A percentile compares a stretch with the other conserved stretches of the same genome.
Evolutionary conservation across 805 yeast species (phyloP).

Genomic region (Starmera amethionina): DNA sequence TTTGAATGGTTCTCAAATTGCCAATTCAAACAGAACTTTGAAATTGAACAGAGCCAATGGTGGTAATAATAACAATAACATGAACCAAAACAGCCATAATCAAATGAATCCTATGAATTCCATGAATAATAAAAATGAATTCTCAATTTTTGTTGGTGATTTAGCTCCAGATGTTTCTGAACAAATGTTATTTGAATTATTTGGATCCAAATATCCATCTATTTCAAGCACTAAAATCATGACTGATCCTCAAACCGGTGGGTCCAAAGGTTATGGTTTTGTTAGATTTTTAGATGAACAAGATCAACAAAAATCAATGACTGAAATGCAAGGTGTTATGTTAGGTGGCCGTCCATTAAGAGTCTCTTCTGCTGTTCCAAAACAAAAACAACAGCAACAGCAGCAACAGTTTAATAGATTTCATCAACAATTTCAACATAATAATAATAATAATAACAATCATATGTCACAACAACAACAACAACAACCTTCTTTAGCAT

Average conservation of each 20-base stretch:
- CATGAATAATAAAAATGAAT: conserved; percentile 27
- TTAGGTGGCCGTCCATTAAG: conserved; percentile 70
- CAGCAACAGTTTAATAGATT: conserved; percentile 2
- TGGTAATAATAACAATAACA: conserved; percentile 20
- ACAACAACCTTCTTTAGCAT: conserved; percentile 13
- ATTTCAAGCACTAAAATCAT: conserved; percentile 71
- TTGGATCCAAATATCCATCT: conserved; percentile 62
- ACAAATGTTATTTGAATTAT: conserved; percentile 48
- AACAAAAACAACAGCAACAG: conserved; percentile 23
- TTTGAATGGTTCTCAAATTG: conserved; percentile 61
- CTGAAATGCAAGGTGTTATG: conserved; percentile 74
- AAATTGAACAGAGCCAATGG: conserved; percentile 80
- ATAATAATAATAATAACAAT: not conserved
- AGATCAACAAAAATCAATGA: conserved; percentile 62
- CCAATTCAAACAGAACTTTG: conserved; percentile 47
- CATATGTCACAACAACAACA: conserved; percentile 1
- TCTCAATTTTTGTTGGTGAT: conserved; percentile 81
- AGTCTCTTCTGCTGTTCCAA: conserved; percentile 60
- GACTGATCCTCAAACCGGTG: conserved; percentile 59
- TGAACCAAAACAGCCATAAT: conserved; percentile 1
- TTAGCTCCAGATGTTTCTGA: conserved; percentile 68
- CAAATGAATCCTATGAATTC: conserved; percentile 1
- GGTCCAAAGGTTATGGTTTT: conserved; percentile 82
- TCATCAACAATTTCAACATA: not conserved
- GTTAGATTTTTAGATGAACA: conserved; percentile 60